These are phyloP conservation scores for Suhomyces canberraensis DNA, from an alignment of 805 yeast species.

Conservation along the genomic window DNA sequence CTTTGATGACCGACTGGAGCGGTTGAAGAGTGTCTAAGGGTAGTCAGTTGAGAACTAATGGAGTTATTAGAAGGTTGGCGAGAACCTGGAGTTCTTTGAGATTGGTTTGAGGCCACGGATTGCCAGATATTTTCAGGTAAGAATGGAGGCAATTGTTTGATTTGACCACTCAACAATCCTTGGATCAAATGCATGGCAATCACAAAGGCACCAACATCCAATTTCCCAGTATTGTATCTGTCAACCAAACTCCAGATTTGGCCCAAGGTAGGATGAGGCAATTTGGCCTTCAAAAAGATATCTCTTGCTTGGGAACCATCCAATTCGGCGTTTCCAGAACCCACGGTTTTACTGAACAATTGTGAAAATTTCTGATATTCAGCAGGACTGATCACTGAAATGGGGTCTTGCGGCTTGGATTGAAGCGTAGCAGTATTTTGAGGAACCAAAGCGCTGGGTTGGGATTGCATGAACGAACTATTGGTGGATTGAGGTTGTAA, in stretches of 20 bases:
- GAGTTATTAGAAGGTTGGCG: constrained; percentile 33
- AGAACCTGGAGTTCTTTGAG: constrained; percentile 29
- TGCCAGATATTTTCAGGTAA: constrained; percentile 41
- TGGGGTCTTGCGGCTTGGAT: constrained; percentile 29
- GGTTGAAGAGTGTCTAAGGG: constrained; percentile 25
- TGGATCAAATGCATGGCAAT: constrained; percentile 96
- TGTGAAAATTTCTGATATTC: constrained; percentile 66
- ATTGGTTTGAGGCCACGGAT: constrained; percentile 22
- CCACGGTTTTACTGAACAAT: constrained; percentile 65
- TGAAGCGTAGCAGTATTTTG: constrained; percentile 33
- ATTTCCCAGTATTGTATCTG: constrained; percentile 65
- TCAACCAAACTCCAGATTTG: constrained; percentile 90
- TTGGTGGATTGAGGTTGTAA: constrained; percentile 36
- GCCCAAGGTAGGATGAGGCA: constrained; percentile 74
- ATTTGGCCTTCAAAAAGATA: constrained; percentile 83
- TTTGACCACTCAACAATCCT: constrained; percentile 62
- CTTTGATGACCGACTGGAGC: constrained; percentile 8
- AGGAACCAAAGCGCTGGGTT: constrained; percentile 36
- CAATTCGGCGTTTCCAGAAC: constrained; percentile 53
- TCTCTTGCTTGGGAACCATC: constrained; percentile 79
- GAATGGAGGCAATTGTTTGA: constrained; percentile 53
- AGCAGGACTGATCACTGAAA: constrained; percentile 50
- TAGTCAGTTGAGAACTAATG: constrained; percentile 33
- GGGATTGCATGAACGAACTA: constrained; percentile 40
- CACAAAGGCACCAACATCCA: constrained; percentile 72